These are phyloP conservation scores for Tylopilus subfusipes DNA, from an alignment of 768 basidiomycete species.

Conservation along the genomic window DNA sequence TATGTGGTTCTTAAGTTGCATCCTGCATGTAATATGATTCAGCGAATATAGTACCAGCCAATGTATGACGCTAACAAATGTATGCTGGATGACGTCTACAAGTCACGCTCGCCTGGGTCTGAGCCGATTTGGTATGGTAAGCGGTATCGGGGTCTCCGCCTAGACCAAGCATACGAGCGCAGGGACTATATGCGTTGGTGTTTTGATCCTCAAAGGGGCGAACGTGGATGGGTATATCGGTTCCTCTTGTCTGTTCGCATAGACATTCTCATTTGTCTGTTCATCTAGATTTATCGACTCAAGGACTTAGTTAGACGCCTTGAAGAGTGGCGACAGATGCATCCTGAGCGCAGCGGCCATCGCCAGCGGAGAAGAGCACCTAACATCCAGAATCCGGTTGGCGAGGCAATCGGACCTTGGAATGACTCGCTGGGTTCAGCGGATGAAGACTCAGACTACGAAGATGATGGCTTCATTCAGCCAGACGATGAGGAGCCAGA, in stretches of 20 bases:
- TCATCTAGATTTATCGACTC: constrained; percentile 5
- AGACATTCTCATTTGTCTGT: background rate
- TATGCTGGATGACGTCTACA: constrained; percentile 13
- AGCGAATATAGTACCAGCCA: constrained; percentile 8
- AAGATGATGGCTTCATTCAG: constrained; percentile 4
- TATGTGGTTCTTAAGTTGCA: background rate
- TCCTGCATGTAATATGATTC: background rate
- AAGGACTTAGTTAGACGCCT: constrained; percentile 10
- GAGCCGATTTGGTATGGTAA: constrained; percentile 19
- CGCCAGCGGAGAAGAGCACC: background rate
- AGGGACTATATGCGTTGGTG: constrained; percentile 12
- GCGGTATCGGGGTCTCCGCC: constrained; percentile 12
- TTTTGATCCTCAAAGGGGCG: background rate
- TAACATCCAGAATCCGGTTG: constrained; percentile 9
- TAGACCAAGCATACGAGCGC: constrained; percentile 13
- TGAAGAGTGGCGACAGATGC: constrained; percentile 6
- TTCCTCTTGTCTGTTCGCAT: background rate
- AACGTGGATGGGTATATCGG: constrained; percentile 4
- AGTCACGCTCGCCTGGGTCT: constrained; percentile 22
- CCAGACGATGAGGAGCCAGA: background rate
- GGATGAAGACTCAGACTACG: constrained; percentile 8
- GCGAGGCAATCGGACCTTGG: constrained; percentile 15
- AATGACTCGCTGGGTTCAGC: constrained; percentile 11
- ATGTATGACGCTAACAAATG: constrained; percentile 13
- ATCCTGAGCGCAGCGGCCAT: constrained; percentile 7